phyloP scores from a whole-genome alignment of 148 eudicot genomes.

The Diospyros lotus region DNA sequence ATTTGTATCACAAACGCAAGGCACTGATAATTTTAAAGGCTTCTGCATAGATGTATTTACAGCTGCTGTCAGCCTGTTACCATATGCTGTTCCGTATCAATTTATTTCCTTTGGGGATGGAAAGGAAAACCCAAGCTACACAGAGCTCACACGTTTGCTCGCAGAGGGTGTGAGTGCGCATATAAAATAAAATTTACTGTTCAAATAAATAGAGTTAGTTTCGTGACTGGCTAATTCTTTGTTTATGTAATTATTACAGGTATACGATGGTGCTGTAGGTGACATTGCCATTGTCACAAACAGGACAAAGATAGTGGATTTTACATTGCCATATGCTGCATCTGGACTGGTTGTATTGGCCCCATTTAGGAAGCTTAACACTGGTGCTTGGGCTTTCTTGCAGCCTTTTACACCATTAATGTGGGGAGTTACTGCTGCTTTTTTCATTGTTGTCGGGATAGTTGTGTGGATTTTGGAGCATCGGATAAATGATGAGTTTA shows the following conservation, averaged over 20 bases:
- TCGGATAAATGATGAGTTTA: constrained; percentile 78
- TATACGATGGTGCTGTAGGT: constrained; percentile 79
- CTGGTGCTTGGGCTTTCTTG: constrained; percentile 85
- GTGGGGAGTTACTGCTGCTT: constrained; percentile 80
- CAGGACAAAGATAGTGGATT: constrained; percentile 81
- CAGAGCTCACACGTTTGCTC: constrained; percentile 56
- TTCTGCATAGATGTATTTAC: constrained; percentile 87
- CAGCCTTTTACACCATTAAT: constrained; percentile 70
- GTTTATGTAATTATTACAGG: constrained; percentile 30
- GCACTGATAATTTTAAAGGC: constrained; percentile 60
- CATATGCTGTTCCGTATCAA: constrained; percentile 81
- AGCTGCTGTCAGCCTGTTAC: constrained; percentile 74
- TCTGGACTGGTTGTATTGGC: constrained; percentile 92
- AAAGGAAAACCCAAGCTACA: constrained; percentile 68
- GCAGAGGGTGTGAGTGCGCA: constrained; percentile 62
- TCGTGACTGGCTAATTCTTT: constrained; percentile 2
- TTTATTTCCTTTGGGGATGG: constrained; percentile 82
- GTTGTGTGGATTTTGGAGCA: constrained; percentile 98
- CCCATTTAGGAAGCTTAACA: constrained; percentile 55
- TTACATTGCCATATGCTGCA: constrained; percentile 79
- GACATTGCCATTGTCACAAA: constrained; percentile 83
- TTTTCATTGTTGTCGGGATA: constrained; percentile 65
- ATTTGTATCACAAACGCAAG: constrained; percentile 65
- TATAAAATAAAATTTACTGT: background rate
- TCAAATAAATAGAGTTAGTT: background rate